Base-by-base conservation (phyloP, 1,139 yeast genomes). In the Sugiyamaella xylanicola region DNA sequence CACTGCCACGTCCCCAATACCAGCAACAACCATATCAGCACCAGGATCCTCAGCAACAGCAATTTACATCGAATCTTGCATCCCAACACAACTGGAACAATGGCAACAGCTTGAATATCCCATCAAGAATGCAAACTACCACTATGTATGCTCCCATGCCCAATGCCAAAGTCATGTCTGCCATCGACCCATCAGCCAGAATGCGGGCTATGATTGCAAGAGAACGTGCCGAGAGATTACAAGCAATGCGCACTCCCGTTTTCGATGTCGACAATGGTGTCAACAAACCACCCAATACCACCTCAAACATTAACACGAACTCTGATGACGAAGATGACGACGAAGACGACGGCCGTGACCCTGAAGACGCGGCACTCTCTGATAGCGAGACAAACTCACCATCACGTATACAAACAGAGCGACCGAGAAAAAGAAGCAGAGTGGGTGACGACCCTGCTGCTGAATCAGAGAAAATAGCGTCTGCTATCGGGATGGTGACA, bases 341-440 rank as follows among this genome's bases (percentile, higher is more conserved):
- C 8, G 63, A 62, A 11, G 66, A 59, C 39, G 65, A 61, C 37
- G 67, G 56, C 20, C 53, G 61, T 1, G 68, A 67, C 43, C 68
- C 70, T 2, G 70, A 66, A 50, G 69, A 66, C 50, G 66, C 66
- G 2, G 69, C 70, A 3, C 51, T 66, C 45, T 63, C 67, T n/a
- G 68, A 65, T 44, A 58, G 57, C 49, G 68, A 65, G 37, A 16
- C 48, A 16, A 52, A 52, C 17, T 55, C 47, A 35, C 39, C 45
- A n/a, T 51, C 36, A n/a, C 39, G 40, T 17, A 15, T n/a, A 8
- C 15, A 32, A 13, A 16, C 54, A 16, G 48, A 43, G 13, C 51
- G 52, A 9, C 56, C 56, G 15, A 17, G 40, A 16, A 53, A 57
- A 39, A 49, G 58, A 22, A 51, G 48, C n/a, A 52, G 61, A 9